Percentiles rank a stretch among this genome's conserved stretches.
Evolutionary conservation across 108 stramenopile genomes (phyloP).

Genomic region (Pseudonitzschia multistriata): DNA sequence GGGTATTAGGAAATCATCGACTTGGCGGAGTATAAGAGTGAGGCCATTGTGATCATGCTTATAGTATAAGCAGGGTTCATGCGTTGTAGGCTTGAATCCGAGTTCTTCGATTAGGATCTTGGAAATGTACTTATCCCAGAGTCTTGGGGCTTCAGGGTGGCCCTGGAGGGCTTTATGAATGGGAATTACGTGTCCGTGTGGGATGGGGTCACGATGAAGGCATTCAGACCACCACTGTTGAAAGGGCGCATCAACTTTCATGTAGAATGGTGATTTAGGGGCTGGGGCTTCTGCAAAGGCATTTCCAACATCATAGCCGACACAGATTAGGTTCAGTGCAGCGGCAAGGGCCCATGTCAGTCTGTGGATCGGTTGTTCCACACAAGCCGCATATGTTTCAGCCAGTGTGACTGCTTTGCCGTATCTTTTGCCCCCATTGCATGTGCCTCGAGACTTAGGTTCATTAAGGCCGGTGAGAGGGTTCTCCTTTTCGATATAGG

Average conservation of each 20-base stretch:
- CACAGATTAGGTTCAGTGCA: conserved; percentile 9
- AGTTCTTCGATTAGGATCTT: conserved; percentile 20
- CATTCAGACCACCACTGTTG: conserved; percentile 30
- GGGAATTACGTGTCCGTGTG: conserved; percentile 23
- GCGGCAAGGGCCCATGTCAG: conserved; percentile 37
- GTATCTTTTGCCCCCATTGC: conserved; percentile 22
- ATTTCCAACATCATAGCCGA: conserved; percentile 37
- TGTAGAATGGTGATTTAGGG: conserved; percentile 24
- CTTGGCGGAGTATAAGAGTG: background rate
- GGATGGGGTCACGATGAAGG: background rate
- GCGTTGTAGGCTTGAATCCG: conserved; percentile 30
- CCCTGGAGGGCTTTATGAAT: conserved; percentile 36
- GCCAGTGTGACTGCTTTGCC: background rate
- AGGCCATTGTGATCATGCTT: background rate
- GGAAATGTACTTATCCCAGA: conserved; percentile 1
- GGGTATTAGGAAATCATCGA: background rate
- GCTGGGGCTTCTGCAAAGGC: conserved; percentile 39
- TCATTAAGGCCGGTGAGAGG: background rate
- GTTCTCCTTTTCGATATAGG: conserved; percentile 11
- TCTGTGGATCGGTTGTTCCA: conserved; percentile 30
- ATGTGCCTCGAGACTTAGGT: conserved; percentile 5
- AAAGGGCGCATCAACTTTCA: conserved; percentile 32
- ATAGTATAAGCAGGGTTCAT: conserved; percentile 23
- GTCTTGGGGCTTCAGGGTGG: conserved; percentile 29
- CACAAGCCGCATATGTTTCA: conserved; percentile 19